phyloP scores from a whole-genome alignment of 495 filamentous ascomycete genomes.

The Neurospora sp. region DNA sequence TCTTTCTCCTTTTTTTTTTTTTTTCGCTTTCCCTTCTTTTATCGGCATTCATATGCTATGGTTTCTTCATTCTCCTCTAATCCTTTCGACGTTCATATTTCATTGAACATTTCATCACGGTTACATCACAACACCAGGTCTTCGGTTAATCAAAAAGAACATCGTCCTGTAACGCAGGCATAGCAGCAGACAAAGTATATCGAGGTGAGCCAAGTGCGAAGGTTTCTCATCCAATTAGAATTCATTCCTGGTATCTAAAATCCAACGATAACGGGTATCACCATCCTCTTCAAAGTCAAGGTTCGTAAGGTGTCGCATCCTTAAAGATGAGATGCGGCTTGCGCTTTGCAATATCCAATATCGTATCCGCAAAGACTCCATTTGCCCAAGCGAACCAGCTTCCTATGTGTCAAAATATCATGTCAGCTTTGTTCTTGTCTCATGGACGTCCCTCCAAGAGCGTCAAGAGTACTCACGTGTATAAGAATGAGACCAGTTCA shows the following conservation, averaged over 20 bases:
- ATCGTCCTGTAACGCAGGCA: neutral
- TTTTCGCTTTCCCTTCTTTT: neutral
- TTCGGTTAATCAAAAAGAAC: neutral
- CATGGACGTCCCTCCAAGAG: neutral
- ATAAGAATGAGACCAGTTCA: slow-evolving; percentile 62
- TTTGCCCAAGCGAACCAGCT: slow-evolving; percentile 99
- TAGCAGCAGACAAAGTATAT: neutral
- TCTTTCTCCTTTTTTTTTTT: neutral
- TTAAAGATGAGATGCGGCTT: slow-evolving; percentile 85
- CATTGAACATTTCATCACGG: neutral
- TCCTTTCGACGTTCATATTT: neutral
- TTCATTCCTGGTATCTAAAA: neutral
- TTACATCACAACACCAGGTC: neutral
- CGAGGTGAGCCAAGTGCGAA: neutral
- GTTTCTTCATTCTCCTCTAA: neutral
- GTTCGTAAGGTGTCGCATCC: slow-evolving; percentile 36
- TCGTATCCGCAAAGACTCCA: slow-evolving; percentile 88
- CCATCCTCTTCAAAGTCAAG: slow-evolving; percentile 6
- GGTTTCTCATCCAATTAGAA: neutral
- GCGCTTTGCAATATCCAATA: slow-evolving; percentile 76
- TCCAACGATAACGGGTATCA: neutral
- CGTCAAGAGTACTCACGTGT: slow-evolving; percentile 47
- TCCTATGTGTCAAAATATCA: slow-evolving; percentile 29
- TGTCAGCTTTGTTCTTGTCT: slow-evolving; percentile 17
- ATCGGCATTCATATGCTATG: neutral